Evolutionary conservation across 2,329 filamentous ascomycete species (phyloP).

Genomic region (Akanthomyces dipterigenus): DNA sequence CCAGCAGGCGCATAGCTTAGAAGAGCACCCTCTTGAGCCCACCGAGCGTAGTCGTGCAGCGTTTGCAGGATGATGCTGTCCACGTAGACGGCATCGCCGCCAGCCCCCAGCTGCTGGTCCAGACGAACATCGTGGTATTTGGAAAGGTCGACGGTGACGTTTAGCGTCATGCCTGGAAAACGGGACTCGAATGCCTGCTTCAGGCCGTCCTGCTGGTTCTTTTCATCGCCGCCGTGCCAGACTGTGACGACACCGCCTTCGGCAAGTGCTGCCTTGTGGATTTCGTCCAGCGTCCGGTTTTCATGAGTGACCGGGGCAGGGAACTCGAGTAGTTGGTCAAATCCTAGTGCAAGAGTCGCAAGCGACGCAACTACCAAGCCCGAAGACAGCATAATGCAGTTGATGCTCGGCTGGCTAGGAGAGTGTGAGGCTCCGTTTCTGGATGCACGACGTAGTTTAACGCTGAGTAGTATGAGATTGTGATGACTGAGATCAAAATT

Average conservation of each 20-base stretch:
- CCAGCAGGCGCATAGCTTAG: constrained; percentile 42
- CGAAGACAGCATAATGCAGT: neutral
- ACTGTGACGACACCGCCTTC: constrained; percentile 40
- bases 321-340: neutral
- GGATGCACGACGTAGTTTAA: too few relatives aligned
- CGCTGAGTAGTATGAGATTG: too few relatives aligned
- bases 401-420: neutral
- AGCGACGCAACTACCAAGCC: neutral
- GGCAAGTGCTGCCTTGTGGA: constrained; percentile 41
- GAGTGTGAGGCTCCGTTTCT: neutral
- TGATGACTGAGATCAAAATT: too few relatives aligned
- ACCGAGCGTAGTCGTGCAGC: constrained; percentile 44
- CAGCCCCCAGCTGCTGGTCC: constrained; percentile 35
- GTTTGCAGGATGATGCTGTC: constrained; percentile 46
- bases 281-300: constrained; percentile 40
- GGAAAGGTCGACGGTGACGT: constrained; percentile 47
- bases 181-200: constrained; percentile 37
- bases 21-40: constrained; percentile 40
- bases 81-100: constrained; percentile 27
- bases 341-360: neutral
- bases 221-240: constrained; percentile 44
- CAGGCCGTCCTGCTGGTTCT: constrained; percentile 29
- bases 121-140: constrained; percentile 46
- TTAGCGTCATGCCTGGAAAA: constrained; percentile 45
- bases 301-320: constrained; percentile 28